Base-by-base conservation (phyloP, 495 filamentous ascomycete species). In the Trichoderma virens region DNA sequence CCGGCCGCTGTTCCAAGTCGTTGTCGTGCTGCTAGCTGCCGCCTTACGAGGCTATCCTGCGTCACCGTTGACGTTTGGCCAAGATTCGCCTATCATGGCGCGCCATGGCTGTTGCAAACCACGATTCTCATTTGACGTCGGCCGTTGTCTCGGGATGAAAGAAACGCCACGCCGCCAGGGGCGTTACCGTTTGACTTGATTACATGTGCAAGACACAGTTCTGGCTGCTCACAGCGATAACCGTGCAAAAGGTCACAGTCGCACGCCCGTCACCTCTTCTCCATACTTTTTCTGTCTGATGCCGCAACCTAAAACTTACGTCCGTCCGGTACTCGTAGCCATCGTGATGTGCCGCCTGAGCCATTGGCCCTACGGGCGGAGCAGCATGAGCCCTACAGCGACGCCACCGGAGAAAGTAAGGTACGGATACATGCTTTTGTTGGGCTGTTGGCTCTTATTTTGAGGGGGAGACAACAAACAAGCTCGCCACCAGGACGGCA, bases 101-200 rank as follows among this genome's bases (percentile, higher is more conserved):
- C 51, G 51, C 51, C 23, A 30, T 56, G 51, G 51, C 51, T 56
- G 3, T 56, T 13, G 51, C 9, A 20, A 30, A 28, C 18, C 23
- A 23, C 51, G 18, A 7, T 2, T 56, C 27, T 56, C 51, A 56
- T 56, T 56, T 56, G 51, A 56, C 51, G 51, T 56, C 51, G 51
- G 51, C 51, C 51, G 51, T 56, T 56, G 51, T 56, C 51, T 56
- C 51, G 51, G 51, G 51, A 56, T 45, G 51, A 56, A 56, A 30
- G 51, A 27, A 23, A 56, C 51, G 51, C 51, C 51, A 56, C 51
- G 51, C 51, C 51, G 51, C 51, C 51, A 56, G 51, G 51, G 51
- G 51, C 51, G 51, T 56, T 56, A 56, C 51, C 51, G 23, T 56
- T 56, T 56, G 51, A 11, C n/a, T 30, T 56, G 23, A 30, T 56